phyloP scores from a whole-genome alignment of 2,329 filamentous ascomycete species.

The Colletotrichum tropicale region DNA sequence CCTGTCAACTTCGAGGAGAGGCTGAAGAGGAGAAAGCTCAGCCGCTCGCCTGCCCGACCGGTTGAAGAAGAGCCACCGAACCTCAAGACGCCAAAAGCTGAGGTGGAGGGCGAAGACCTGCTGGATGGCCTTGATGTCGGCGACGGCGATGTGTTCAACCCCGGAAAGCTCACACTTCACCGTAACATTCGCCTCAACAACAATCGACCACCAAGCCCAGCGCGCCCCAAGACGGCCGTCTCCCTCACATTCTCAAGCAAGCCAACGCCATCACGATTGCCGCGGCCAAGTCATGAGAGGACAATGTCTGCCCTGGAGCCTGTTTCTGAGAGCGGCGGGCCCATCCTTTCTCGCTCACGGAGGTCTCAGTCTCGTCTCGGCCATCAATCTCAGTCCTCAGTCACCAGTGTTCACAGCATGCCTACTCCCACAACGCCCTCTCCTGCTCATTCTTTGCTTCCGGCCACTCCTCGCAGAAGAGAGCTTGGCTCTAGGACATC shows the following conservation, averaged over 20 bases:
- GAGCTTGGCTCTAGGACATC: conserved; percentile 63
- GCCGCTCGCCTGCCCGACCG: conserved; percentile 58
- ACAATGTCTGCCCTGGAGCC: conserved; percentile 83
- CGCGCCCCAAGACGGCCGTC: conserved; percentile 74
- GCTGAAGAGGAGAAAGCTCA: conserved; percentile 72
- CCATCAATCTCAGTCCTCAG: conserved; percentile 72
- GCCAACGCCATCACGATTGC: conserved; percentile 73
- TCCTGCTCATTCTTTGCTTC: conserved; percentile 55
- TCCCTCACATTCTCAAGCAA: conserved; percentile 93
- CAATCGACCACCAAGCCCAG: conserved; percentile 70
- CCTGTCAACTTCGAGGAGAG: conserved; percentile 84
- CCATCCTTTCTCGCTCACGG: conserved; percentile 61
- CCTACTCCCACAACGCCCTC: conserved; percentile 65
- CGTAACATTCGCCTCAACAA: conserved; percentile 91
- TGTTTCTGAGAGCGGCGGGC: conserved; percentile 86
- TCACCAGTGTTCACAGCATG: conserved; percentile 67
- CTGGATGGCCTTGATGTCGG: conserved; percentile 87
- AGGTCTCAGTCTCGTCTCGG: conserved; percentile 71
- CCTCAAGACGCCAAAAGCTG: conserved; percentile 35
- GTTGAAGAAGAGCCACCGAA: conserved; percentile 39
- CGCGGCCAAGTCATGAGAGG: conserved; percentile 70
- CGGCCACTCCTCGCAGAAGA: conserved; percentile 65
- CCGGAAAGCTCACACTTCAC: conserved; percentile 82
- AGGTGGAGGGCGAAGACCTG: conserved; percentile 74
- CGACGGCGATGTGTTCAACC: conserved; percentile 80